phyloP scores from a whole-genome alignment of 1,139 yeast genomes.

The Yamadazyma membranifaciens region DNA sequence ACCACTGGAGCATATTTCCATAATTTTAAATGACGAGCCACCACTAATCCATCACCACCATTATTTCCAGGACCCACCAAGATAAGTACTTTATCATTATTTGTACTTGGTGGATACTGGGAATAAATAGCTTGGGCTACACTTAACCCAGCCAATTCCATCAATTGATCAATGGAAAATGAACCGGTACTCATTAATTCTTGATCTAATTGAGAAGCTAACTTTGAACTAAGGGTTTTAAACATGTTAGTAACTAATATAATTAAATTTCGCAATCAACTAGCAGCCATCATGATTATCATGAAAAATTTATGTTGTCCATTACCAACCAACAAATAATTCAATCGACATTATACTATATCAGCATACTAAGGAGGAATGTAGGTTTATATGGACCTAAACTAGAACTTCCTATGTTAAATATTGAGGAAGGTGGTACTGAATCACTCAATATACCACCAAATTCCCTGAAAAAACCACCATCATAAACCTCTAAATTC shows the following conservation, averaged over 20 bases:
- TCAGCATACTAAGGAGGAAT: not conserved
- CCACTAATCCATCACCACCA: constrained; percentile 96
- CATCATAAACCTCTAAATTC: no score
- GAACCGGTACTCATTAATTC: constrained; percentile 86
- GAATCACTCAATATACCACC: no score
- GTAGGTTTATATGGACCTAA: not conserved
- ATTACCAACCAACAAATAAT: not conserved
- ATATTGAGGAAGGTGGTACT: not conserved
- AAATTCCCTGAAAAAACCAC: no score
- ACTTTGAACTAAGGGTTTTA: constrained; percentile 53
- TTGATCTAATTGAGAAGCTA: constrained; percentile 77
- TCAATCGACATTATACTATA: not conserved
- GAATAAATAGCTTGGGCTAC: constrained; percentile 84
- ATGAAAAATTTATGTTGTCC: not conserved
- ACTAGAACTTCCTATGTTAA: not conserved
- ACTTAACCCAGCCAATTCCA: constrained; percentile 95
- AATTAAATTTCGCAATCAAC: not conserved
- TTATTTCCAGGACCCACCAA: constrained; percentile 95
- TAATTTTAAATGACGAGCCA: constrained; percentile 83
- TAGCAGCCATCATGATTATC: not conserved
- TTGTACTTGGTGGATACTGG: constrained; percentile 46
- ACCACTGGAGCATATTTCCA: constrained; percentile 74
- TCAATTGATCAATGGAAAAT: constrained; percentile 86
- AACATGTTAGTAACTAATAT: constrained; percentile 3
- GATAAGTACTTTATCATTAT: constrained; percentile 52